Evolutionary conservation across 805 yeast species (phyloP), one percentile per base, ranked within the genome.

Genomic region (Kodamaea kaohsiungensis): DNA sequence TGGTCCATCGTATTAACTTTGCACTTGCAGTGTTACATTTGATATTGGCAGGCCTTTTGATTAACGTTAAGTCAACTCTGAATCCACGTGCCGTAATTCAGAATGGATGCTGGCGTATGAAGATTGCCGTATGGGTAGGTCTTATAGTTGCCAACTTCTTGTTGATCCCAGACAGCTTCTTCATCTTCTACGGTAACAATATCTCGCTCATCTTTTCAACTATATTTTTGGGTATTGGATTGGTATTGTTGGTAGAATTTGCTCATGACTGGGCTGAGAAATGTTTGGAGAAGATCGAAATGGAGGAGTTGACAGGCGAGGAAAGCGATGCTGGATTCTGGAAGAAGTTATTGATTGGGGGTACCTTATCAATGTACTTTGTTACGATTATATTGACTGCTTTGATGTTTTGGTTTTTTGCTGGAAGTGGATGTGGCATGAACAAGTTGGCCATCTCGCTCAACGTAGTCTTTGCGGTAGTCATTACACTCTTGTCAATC

Each of bases 251-350:
- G 48, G 98, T 95, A 33, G 99, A 95, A 70, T 95, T 91, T 78
- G 98, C 99, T 3, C 98, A 95, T 70, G 93, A 93, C 61, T 95
- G 98, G 97, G 98, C 98, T 0, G 99, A 95, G 64, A 89, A 88
- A 7, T 95, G 99, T 69, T 80, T 95, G 52, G 91, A 87, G 59
- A 89, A 91, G 62, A 90, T 95, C 43, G 98, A 95, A 66, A 85
- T 86, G 62, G 93, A 88, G 54, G 84, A 78, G 55, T 59, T 75
- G 40, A 72, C 79, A 3, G 84, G 80, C 47, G 83, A 77, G 46
- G 83, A 77, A 43, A 77, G 76, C 16, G 82, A 77, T 55, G 75
- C 83, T 1, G 73, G 77, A 3, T 78, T 89, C 61, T 95, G 98
- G 98, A 84, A 89, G 62, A 77, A 83, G 43, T 71, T 93, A 8